Evolutionary conservation across 257 asterid species (phyloP), one percentile per base, ranked within the genome.

Genomic region (Penstemon newberryi): DNA sequence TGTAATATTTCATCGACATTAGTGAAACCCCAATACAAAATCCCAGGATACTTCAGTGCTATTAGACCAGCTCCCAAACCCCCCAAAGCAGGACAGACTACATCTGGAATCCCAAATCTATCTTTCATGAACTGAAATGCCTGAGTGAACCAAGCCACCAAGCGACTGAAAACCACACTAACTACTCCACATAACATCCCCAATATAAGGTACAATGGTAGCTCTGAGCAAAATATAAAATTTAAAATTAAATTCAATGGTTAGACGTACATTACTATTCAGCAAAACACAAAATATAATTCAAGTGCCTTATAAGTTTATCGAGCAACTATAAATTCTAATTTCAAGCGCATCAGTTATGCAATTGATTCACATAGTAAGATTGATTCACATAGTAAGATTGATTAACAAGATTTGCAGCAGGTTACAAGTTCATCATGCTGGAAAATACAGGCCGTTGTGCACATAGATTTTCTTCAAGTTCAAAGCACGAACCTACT

Each of bases 111-210:
- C 78, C 96, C 97, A 69, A 82, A 82, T 53, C 59, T 86, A 61
- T 89, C 95, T 81, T 81, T 91, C 60, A 87, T 52, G 62, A 72
- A 80, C 82, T 85, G 87, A 82, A 94, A 91, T 49, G 80, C 78
- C 51, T 78, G 78, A 18, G 76, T 80, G 82, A 89, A 91, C 96
- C 97, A 94, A 63, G 74, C 81, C 75, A 86, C 81, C 83, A 94
- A 73, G 63, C 92, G 87, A 51, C 90, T 82, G 80, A 94, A 87
- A 67, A 76, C 96, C 81, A 94, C 97, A 57, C 97, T 86, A 51
- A 94, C 99, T 58, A 86, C 96, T 81, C 97, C 99, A 67, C 99
- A 94, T 37, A 94, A 75, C 99, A 89, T 94, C 68, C 99, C 97
- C 85, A 94, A 56, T 71, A 94, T 91, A 63, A 94, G 88, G 86